Percentiles rank a stretch among this genome's conserved stretches.
These are phyloP conservation scores for Annulohypoxylon maeteangense DNA, from an alignment of 495 filamentous ascomycete species.

Conservation along the genomic window DNA sequence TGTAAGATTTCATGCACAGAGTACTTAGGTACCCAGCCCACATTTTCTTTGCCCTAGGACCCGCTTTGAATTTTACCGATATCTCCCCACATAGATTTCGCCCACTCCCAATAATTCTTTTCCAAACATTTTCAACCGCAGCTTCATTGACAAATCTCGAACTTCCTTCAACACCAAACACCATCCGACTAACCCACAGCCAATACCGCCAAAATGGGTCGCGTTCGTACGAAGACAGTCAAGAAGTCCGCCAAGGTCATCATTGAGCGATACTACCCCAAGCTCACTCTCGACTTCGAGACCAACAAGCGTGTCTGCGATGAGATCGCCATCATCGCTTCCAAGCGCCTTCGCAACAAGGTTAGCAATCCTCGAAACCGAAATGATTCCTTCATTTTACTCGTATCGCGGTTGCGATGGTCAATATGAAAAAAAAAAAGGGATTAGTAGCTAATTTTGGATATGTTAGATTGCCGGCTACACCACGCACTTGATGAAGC, in stretches of 20 bases:
- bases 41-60: slow-evolving; percentile 41
- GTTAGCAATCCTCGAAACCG: slow-evolving; percentile 54
- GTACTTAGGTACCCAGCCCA: neutral
- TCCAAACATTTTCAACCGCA: slow-evolving; percentile 16
- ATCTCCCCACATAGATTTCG: slow-evolving; percentile 46
- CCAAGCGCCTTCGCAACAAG: slow-evolving; percentile 98
- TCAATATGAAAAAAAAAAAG: neutral
- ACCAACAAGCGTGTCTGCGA: slow-evolving; percentile 99
- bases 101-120: slow-evolving; percentile 37
- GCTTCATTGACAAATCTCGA: slow-evolving; percentile 18
- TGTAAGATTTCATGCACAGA: neutral
- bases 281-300: slow-evolving; percentile 99
- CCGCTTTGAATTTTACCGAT: slow-evolving; percentile 44
- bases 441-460: slow-evolving; percentile 25
- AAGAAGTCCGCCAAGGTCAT: slow-evolving; percentile 99
- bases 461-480: slow-evolving; percentile 82
- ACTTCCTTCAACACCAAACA: slow-evolving; percentile 31
- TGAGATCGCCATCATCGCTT: slow-evolving; percentile 99
- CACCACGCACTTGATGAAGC: slow-evolving; percentile 97
- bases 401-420: neutral
- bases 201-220: slow-evolving; percentile 88
- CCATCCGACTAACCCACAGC: slow-evolving; percentile 40
- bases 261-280: slow-evolving; percentile 99
- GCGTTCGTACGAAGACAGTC: slow-evolving; percentile 98
- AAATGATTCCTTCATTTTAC: neutral